Evolutionary conservation across 75 land plant genomes (phyloP), one percentile per base, ranked within the genome.

Genomic region (Picea sitchensis): DNA sequence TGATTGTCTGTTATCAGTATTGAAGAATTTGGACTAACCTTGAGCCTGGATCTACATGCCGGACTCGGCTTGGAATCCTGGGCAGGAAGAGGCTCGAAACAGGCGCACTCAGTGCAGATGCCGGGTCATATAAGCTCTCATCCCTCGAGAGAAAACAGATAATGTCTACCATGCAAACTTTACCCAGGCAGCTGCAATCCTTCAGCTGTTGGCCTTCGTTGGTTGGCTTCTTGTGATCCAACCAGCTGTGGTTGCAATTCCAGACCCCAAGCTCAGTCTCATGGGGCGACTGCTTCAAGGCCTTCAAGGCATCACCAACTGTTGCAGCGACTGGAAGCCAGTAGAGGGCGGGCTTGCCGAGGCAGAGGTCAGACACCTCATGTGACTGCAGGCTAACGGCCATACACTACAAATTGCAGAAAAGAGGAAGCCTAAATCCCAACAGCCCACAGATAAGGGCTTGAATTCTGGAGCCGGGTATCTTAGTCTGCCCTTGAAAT

Each of bases 291-390:
- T 81, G 62, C 68, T 81, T 82, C 62, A 94, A 82, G 9, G 84
- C 85, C 4, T 65, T 15, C 17, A 94, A 51, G 20, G 93, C 92
- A 23, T 90, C 93, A 15, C 81, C 85, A 77, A 94, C 83, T 59
- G 91, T 85, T 76, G 92, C 82, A 63, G 83, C 36, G 54, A 76
- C 13, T 11, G 91, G 82, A 23, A 90, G 86, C 67, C 81, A 57
- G 73, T 80, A 78, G 67, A 92, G 81, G 8, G 94, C 69, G 58
- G 97, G 95, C 88, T 94, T 94, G 63, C 95, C 96, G 36, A 94
- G 82, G 72, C 92, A 87, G 83, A 94, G 94, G 82, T 94, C 96
- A 12, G 92, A 87, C 4, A 89, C 86, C 80, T 84, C 90, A 80
- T 77, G 78, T 6, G 88, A 62, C 68, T 88, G 81, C 71, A 88